Evolutionary conservation across 2,329 filamentous ascomycete genomes (phyloP).

Genomic region (Zasmidium cellare): DNA sequence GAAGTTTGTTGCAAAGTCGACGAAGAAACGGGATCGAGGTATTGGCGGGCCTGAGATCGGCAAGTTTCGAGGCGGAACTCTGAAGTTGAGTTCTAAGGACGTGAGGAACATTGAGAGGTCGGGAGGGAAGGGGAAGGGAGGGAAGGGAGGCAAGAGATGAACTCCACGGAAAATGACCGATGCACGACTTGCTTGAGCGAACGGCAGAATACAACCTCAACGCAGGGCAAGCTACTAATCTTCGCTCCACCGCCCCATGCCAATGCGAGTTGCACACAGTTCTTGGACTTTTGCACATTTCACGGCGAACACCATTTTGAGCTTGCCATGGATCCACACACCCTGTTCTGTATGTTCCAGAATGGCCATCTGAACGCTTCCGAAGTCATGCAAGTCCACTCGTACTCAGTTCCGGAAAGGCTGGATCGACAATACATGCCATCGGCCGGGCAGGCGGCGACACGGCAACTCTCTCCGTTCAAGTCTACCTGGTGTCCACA

Average conservation of each 20-base stretch:
- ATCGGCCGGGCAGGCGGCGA: neutral
- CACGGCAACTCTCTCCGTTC: no score
- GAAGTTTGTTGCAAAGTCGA: slow-evolving; percentile 43
- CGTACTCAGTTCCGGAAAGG: neutral
- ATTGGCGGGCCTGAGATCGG: slow-evolving; percentile 80
- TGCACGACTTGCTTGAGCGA: neutral
- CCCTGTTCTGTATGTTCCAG: no score
- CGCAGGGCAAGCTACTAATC: no score
- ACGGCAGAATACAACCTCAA: no score
- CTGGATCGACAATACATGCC: neutral
- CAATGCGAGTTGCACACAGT: no score
- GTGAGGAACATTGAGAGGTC: slow-evolving; percentile 67
- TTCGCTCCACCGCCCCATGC: no score
- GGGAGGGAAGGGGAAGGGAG: slow-evolving; percentile 2
- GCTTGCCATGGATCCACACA: no score
- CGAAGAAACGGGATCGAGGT: slow-evolving; percentile 54
- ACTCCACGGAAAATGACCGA: neutral
- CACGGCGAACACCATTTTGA: no score
- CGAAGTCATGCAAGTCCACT: neutral
- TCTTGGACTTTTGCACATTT: no score
- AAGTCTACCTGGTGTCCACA: no score
- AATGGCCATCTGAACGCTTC: neutral
- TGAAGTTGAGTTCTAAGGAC: slow-evolving; percentile 77
- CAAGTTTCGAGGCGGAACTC: slow-evolving; percentile 73
- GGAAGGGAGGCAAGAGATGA: neutral